phyloP scores from a whole-genome alignment of 2,329 filamentous ascomycete species.

The Apiospora pterosperma region DNA sequence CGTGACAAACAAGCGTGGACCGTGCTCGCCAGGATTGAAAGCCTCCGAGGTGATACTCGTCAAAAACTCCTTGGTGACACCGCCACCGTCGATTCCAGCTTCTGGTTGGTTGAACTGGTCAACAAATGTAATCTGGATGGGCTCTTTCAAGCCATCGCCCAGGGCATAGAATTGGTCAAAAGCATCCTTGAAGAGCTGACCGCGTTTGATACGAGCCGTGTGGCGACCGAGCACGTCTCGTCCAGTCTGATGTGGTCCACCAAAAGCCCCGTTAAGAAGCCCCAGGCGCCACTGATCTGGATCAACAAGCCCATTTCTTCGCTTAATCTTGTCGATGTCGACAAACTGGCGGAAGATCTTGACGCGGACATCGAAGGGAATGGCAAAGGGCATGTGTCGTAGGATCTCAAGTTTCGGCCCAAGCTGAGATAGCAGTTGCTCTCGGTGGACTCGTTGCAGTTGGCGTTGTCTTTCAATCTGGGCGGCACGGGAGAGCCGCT shows the following conservation, averaged over 20 bases:
- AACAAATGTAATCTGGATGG: slow-evolving; percentile 94
- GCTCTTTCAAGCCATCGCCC: slow-evolving; percentile 83
- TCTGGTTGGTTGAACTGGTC: slow-evolving; percentile 84
- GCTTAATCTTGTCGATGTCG: slow-evolving; percentile 71
- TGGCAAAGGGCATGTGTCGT: slow-evolving; percentile 94
- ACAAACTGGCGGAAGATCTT: slow-evolving; percentile 93
- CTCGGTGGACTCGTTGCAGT: slow-evolving; percentile 64
- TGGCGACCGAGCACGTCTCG: slow-evolving; percentile 53
- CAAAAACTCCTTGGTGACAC: slow-evolving; percentile 95
- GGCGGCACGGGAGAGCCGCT: slow-evolving; percentile 59
- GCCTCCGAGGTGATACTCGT: slow-evolving; percentile 85
- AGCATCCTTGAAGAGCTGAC: slow-evolving; percentile 80
- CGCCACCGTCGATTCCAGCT: slow-evolving; percentile 93
- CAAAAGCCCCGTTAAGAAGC: slow-evolving; percentile 39
- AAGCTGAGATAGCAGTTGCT: slow-evolving; percentile 72
- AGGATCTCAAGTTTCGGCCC: slow-evolving; percentile 86
- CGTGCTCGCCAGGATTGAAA: slow-evolving; percentile 51
- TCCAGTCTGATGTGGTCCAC: slow-evolving; percentile 6
- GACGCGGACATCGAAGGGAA: slow-evolving; percentile 88
- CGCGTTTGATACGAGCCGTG: slow-evolving; percentile 75
- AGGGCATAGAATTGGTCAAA: slow-evolving; percentile 78
- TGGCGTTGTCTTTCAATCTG: slow-evolving; percentile 62
- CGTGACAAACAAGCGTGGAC: slow-evolving; percentile 68
- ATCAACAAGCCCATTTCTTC: slow-evolving; percentile 66
- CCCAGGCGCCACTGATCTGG: slow-evolving; percentile 71